phyloP scores from a whole-genome alignment of 2,329 filamentous ascomycete genomes.

The Ophiocordyceps australis region DNA sequence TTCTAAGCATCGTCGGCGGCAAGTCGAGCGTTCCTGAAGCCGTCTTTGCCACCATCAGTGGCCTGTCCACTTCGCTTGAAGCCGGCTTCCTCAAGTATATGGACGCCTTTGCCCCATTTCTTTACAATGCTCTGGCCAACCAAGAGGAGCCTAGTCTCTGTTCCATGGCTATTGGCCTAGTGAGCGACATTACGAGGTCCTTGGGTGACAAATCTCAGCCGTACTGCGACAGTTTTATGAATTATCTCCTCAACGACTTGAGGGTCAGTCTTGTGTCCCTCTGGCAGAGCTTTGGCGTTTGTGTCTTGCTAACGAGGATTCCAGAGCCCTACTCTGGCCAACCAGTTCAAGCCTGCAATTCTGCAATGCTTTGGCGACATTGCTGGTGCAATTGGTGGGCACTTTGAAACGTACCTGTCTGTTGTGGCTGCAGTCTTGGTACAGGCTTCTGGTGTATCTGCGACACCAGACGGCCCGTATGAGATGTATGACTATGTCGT shows the following conservation, averaged over 20 bases:
- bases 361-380: slow-evolving; percentile 97
- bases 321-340: slow-evolving; percentile 67
- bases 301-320: slow-evolving; percentile 2
- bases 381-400: slow-evolving; percentile 77
- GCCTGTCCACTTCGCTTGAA: slow-evolving; percentile 80
- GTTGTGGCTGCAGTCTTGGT: slow-evolving; percentile 90
- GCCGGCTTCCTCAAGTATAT: slow-evolving; percentile 95
- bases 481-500: slow-evolving; percentile 97
- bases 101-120: slow-evolving; percentile 81
- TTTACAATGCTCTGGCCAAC: slow-evolving; percentile 88
- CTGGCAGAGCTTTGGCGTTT: too few species aligned
- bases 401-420: slow-evolving; percentile 83
- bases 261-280: slow-evolving; percentile 38
- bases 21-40: slow-evolving; percentile 94
- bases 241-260: slow-evolving; percentile 84
- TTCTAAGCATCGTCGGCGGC: slow-evolving; percentile 56
- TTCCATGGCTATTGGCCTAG: slow-evolving; percentile 91
- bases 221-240: slow-evolving; percentile 97
- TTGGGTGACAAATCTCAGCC: slow-evolving; percentile 81
- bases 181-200: slow-evolving; percentile 89
- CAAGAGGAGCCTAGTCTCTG: slow-evolving; percentile 89
- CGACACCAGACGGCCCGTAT: slow-evolving; percentile 63
- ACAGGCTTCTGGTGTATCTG: slow-evolving; percentile 72
- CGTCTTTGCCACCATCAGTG: slow-evolving; percentile 79
- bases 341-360: slow-evolving; percentile 96